Evolutionary conservation across 805 yeast genomes (phyloP).

Genomic region (Ogataea siamensis): DNA sequence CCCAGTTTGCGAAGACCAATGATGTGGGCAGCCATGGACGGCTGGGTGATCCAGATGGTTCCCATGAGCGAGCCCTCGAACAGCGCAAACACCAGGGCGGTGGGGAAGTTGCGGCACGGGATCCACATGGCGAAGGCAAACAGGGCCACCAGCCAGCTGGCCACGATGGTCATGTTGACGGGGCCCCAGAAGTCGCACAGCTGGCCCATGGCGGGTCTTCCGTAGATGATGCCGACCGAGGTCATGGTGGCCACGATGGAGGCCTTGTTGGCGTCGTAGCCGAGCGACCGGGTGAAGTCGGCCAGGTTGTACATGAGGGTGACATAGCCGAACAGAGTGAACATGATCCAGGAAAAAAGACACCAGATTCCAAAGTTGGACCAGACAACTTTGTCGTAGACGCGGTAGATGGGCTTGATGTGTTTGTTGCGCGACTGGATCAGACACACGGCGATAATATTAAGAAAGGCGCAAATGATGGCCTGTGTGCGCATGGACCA

Average conservation of each 20-base stretch:
- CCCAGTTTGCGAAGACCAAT: slow-evolving; percentile 54
- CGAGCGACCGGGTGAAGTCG: slow-evolving; percentile 58
- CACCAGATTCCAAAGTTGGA: slow-evolving; percentile 35
- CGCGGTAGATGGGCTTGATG: slow-evolving; percentile 35
- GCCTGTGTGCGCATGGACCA: slow-evolving; percentile 55
- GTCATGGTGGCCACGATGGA: slow-evolving; percentile 60
- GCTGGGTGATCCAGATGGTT: slow-evolving; percentile 53
- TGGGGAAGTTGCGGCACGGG: slow-evolving; percentile 56
- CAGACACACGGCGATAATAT: slow-evolving; percentile 34
- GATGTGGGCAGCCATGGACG: slow-evolving; percentile 50
- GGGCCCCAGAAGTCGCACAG: slow-evolving; percentile 53
- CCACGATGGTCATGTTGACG: slow-evolving; percentile 41
- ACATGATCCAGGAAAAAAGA: slow-evolving; percentile 39
- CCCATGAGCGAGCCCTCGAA: slow-evolving; percentile 61
- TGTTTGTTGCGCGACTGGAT: slow-evolving; percentile 39
- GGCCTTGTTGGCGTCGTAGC: slow-evolving; percentile 53
- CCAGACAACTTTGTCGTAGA: slow-evolving; percentile 43
- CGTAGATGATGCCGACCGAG: slow-evolving; percentile 52
- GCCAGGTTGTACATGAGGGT: slow-evolving; percentile 57
- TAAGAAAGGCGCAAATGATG: slow-evolving; percentile 37
- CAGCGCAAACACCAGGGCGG: slow-evolving; percentile 51
- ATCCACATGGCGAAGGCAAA: slow-evolving; percentile 53
- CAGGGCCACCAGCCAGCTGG: slow-evolving; percentile 39
- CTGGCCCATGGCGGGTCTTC: slow-evolving; percentile 56
- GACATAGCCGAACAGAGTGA: slow-evolving; percentile 60